Conservation (phyloP, 1,139 yeast genomes). For the Blastobotrys raffinosifermentans region DNA sequence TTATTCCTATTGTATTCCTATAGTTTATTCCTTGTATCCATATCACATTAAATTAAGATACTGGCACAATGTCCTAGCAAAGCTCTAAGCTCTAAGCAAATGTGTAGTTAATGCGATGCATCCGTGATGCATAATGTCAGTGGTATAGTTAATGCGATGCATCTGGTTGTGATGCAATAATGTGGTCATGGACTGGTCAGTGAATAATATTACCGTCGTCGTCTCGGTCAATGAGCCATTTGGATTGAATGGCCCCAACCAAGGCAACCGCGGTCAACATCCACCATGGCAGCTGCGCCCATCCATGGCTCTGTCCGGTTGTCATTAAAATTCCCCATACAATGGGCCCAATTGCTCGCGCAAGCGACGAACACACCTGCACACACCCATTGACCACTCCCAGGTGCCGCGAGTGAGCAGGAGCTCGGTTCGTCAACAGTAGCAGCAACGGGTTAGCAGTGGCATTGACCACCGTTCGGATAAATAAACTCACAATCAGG, state of each 20-base stretch:
- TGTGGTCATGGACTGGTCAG: neutral
- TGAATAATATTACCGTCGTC: conserved; percentile 8
- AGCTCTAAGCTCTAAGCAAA: no score
- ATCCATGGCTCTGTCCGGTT: conserved; percentile 38
- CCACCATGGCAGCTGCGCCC: conserved; percentile 52
- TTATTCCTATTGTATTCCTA: no score
- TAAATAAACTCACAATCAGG: conserved; percentile 10
- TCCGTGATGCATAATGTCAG: no score
- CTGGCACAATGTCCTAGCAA: no score
- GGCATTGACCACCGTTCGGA: conserved; percentile 20
- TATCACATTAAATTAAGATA: no score
- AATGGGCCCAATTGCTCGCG: conserved; percentile 55
- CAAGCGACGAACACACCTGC: conserved; percentile 43
- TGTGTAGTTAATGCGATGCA: no score
- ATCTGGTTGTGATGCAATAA: no score
- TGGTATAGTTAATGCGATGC: no score
- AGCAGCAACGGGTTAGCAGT: conserved; percentile 27
- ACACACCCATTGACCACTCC: conserved; percentile 32
- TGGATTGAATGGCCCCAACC: conserved; percentile 26
- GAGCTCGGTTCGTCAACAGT: conserved; percentile 30
- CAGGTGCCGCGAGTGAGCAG: conserved; percentile 26
- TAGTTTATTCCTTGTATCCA: no score
- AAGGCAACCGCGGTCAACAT: conserved; percentile 31
- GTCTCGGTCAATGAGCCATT: conserved; percentile 8
- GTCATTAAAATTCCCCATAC: conserved; percentile 55